Percentiles rank a stretch among this genome's conserved stretches.
Conservation (phyloP, 306 rosid genomes). For the Glycine tomentella region DNA sequence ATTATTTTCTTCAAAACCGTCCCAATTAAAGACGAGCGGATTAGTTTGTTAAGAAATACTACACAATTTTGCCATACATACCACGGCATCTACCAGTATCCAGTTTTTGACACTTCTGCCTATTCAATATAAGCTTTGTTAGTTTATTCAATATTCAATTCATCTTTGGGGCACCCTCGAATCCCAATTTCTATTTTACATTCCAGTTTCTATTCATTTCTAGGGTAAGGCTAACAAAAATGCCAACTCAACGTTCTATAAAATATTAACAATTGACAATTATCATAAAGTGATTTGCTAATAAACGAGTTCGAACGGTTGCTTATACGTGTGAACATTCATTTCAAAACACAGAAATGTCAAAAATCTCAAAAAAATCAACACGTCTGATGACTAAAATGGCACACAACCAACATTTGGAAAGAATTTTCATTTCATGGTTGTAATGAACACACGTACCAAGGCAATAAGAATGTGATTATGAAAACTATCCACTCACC, state of each 20-base stretch:
- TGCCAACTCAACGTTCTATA: too few relatives aligned
- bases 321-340: not conserved
- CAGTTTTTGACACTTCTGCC: too few relatives aligned
- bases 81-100: too few relatives aligned
- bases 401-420: constrained; percentile 13
- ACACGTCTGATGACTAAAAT: not conserved
- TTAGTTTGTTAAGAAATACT: too few relatives aligned
- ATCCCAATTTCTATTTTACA: not conserved
- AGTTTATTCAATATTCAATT: not conserved
- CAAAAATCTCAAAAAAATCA: not conserved
- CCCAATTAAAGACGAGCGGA: too few relatives aligned
- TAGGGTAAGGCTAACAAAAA: not conserved
- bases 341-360: not conserved
- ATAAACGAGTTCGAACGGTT: too few relatives aligned
- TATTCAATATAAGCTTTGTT: not conserved
- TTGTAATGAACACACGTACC: constrained; percentile 21
- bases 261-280: too few relatives aligned
- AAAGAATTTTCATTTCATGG: not conserved
- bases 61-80: too few relatives aligned
- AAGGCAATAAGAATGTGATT: constrained; percentile 20
- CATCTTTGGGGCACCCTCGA: too few relatives aligned
- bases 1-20: too few relatives aligned
- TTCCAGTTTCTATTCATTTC: too few relatives aligned
- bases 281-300: too few relatives aligned
- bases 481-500: constrained; percentile 28